These are phyloP conservation scores for Davidsoniella neocaledoniae DNA, from an alignment of 2,329 filamentous ascomycete genomes.

Conservation along the genomic window DNA sequence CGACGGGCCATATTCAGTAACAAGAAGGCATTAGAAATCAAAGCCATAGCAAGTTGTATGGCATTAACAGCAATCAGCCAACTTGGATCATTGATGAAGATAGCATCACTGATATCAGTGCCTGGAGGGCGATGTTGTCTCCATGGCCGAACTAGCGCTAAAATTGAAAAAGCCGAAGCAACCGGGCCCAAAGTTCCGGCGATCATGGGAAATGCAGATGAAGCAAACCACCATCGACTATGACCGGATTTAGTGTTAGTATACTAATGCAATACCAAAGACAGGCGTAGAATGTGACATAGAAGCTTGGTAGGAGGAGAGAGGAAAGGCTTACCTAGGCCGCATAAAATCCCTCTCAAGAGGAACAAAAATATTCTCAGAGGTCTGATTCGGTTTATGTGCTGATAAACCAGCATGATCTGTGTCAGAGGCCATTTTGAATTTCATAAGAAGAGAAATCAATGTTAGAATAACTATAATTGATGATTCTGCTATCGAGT, in stretches of 20 bases:
- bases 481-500: too few species aligned
- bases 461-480: too few species aligned
- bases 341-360: neutral
- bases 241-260: too few species aligned
- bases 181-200: conserved; percentile 74
- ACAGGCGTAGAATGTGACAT: too few species aligned
- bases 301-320: too few species aligned
- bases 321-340: neutral
- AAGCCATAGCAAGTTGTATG: conserved; percentile 55
- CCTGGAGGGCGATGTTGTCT: conserved; percentile 37
- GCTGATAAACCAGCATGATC: neutral
- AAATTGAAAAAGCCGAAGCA: conserved; percentile 76
- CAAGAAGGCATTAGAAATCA: conserved; percentile 65
- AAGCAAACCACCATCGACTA: conserved; percentile 49
- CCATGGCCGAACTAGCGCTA: conserved; percentile 70
- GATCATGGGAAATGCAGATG: conserved; percentile 55
- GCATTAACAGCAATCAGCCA: conserved; percentile 69
- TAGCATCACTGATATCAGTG: conserved; percentile 30
- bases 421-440: neutral
- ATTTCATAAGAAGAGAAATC: too few species aligned
- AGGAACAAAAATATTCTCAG: neutral
- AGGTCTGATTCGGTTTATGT: neutral
- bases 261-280: too few species aligned
- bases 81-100: conserved; percentile 41
- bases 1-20: conserved; percentile 73